phyloP scores from a whole-genome alignment of 306 rosid genomes.

The Sesbania bispinosa region DNA sequence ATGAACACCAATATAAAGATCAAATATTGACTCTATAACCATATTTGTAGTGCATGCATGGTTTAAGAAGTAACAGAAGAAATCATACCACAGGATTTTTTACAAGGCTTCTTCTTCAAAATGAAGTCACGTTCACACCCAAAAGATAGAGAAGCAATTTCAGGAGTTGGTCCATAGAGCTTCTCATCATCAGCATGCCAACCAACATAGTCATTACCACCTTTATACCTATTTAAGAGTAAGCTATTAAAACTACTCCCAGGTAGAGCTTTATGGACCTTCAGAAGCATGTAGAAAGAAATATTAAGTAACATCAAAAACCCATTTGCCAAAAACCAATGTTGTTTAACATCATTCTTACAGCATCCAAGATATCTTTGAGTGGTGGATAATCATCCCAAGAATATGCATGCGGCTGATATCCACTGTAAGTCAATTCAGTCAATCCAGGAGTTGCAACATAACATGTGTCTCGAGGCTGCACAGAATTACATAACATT shows the following conservation, averaged over 20 bases:
- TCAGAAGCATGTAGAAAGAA: constrained; percentile 19
- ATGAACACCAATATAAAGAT: not conserved
- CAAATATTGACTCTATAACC: not conserved
- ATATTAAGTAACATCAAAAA: constrained; percentile 3
- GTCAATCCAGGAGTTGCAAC: constrained; percentile 84
- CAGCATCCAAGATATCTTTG: constrained; percentile 70
- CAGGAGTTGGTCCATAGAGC: constrained; percentile 76
- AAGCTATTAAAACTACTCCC: constrained; percentile 91
- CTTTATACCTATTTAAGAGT: constrained; percentile 77
- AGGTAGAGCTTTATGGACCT: constrained; percentile 90
- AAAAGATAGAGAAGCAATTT: constrained; percentile 78
- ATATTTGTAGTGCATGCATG: not conserved
- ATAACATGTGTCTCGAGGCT: constrained; percentile 93
- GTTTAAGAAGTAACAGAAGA: not conserved
- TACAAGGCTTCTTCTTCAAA: constrained; percentile 62
- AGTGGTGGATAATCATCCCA: constrained; percentile 89
- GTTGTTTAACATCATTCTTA: constrained; percentile 30
- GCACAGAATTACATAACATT: constrained; percentile 28
- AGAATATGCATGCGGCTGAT: constrained; percentile 70
- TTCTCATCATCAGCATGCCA: constrained; percentile 99
- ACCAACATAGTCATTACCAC: constrained; percentile 81
- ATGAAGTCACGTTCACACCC: constrained; percentile 92
- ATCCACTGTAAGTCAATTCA: constrained; percentile 73
- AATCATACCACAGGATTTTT: constrained; percentile 49
- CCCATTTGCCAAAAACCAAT: constrained; percentile 1